Conservation (phyloP, 495 filamentous ascomycete genomes). For the Penicillium coprophilum region DNA sequence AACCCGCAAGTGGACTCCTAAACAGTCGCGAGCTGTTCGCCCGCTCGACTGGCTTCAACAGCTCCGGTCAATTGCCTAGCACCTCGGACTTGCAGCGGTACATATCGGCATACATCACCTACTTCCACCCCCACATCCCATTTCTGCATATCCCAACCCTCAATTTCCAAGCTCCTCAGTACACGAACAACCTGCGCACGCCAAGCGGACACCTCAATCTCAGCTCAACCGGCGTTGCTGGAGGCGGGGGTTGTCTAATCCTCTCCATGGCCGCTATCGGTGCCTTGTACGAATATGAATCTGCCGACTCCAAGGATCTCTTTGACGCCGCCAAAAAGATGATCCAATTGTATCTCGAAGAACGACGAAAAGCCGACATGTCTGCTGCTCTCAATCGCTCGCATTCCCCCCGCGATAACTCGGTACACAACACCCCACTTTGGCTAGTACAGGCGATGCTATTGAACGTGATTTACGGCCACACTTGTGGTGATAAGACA, state of each 20-base stretch:
- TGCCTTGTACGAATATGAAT: conserved; percentile 88
- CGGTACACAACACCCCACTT: conserved; percentile 77
- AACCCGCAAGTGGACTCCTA: conserved; percentile 56
- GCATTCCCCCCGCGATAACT: conserved; percentile 60
- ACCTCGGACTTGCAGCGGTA: conserved; percentile 93
- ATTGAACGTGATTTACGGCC: conserved; percentile 92
- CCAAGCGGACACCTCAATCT: conserved; percentile 53
- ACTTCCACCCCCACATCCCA: conserved; percentile 92
- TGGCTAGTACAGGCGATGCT: conserved; percentile 99
- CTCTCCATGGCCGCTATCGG: conserved; percentile 96
- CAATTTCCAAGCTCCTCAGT: conserved; percentile 79
- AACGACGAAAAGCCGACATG: conserved; percentile 85
- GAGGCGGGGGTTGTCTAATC: conserved; percentile 86
- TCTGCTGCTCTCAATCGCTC: conserved; percentile 69
- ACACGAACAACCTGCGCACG: conserved; percentile 57
- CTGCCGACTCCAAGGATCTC: conserved; percentile 73
- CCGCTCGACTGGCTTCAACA: conserved; percentile 49
- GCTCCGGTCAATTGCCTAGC: conserved; percentile 66
- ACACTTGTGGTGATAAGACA: conserved; percentile 89
- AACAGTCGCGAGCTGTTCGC: conserved; percentile 45
- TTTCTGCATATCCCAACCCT: conserved; percentile 92
- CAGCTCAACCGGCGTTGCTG: conserved; percentile 64
- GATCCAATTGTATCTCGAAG: conserved; percentile 91
- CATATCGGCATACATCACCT: conserved; percentile 86
- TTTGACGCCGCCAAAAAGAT: conserved; percentile 94